Evolutionary conservation across 495 filamentous ascomycete species (phyloP).

Genomic region (Podospora australis): DNA sequence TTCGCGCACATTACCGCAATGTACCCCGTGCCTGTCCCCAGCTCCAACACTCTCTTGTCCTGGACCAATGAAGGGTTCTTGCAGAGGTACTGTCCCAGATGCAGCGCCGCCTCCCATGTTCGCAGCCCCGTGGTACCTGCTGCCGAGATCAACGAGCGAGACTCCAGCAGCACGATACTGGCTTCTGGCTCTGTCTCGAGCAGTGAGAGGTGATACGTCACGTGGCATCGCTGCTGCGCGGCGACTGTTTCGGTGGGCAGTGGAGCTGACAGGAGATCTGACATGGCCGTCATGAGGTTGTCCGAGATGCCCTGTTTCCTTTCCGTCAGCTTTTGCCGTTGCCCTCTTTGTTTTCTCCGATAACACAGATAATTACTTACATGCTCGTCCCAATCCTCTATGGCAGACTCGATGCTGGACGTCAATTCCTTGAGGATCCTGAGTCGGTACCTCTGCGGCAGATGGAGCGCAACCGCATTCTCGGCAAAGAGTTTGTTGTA

Average conservation of each 20-base stretch:
- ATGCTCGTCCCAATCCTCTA: constrained; percentile 74
- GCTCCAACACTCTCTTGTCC: constrained; percentile 66
- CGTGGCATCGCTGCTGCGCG: constrained; percentile 68
- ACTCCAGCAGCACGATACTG: constrained; percentile 59
- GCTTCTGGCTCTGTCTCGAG: constrained; percentile 14
- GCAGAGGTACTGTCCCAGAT: constrained; percentile 67
- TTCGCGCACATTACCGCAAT: constrained; percentile 75
- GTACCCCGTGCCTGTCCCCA: constrained; percentile 85
- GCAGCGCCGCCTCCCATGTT: constrained; percentile 92
- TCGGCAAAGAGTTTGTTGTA: constrained; percentile 59
- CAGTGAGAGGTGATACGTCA: constrained; percentile 59
- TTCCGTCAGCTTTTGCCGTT: neutral
- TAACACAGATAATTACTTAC: constrained; percentile 45
- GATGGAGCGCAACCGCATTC: constrained; percentile 40
- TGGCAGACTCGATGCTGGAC: constrained; percentile 56
- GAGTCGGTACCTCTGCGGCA: constrained; percentile 62
- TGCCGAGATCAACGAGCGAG: constrained; percentile 64
- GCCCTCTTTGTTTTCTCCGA: too few relatives aligned
- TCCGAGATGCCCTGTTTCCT: constrained; percentile 64
- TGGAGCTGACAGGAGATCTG: constrained; percentile 50
- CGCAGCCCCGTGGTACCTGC: constrained; percentile 77
- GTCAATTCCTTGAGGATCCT: constrained; percentile 66
- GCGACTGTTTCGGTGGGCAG: constrained; percentile 53
- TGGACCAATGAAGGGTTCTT: constrained; percentile 33
- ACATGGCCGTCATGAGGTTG: constrained; percentile 57